Conservation (phyloP, 1,284 basidiomycete genomes). For the Cutaneotrichosporon cyanovorans region DNA sequence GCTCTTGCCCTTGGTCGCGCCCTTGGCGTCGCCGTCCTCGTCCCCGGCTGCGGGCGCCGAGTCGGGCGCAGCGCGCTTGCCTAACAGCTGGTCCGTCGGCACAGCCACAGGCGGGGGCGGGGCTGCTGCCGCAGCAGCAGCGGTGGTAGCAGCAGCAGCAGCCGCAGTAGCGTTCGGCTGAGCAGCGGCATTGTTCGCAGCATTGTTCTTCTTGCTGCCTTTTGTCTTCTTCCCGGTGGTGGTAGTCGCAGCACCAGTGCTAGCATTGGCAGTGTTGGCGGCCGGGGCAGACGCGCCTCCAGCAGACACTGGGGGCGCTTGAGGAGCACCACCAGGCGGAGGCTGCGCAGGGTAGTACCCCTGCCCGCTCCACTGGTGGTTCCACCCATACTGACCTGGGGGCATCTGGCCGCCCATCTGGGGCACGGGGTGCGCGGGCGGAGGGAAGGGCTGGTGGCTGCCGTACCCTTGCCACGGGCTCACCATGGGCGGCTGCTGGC, state of each 20-base stretch:
- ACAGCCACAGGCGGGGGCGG: conserved; percentile 4
- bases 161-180: too few species aligned
- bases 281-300: too few species aligned
- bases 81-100: conserved; percentile 18
- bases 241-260: conserved; percentile 11
- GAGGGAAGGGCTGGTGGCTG: conserved; percentile 24
- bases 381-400: conserved; percentile 24
- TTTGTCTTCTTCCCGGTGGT: not conserved
- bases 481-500: conserved; percentile 6
- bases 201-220: conserved; percentile 18
- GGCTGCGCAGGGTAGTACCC: conserved; percentile 19
- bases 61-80: conserved; percentile 28
- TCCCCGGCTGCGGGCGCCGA: too few species aligned
- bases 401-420: conserved; percentile 20
- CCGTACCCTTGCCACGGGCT: conserved; percentile 25
- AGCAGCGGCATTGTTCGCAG: conserved; percentile 8
- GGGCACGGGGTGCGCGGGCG: conserved; percentile 24
- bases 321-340: conserved; percentile 5
- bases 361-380: conserved; percentile 19
- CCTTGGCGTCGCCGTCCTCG: conserved; percentile 11
- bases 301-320: too few species aligned
- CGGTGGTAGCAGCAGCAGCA: too few species aligned
- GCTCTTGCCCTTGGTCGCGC: conserved; percentile 38
- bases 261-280: conserved; percentile 15
- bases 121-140: conserved; percentile 6